These are phyloP conservation scores for Zhuliangozyma parablackwelliae DNA, from an alignment of 1,139 yeast genomes.

Conservation along the genomic window DNA sequence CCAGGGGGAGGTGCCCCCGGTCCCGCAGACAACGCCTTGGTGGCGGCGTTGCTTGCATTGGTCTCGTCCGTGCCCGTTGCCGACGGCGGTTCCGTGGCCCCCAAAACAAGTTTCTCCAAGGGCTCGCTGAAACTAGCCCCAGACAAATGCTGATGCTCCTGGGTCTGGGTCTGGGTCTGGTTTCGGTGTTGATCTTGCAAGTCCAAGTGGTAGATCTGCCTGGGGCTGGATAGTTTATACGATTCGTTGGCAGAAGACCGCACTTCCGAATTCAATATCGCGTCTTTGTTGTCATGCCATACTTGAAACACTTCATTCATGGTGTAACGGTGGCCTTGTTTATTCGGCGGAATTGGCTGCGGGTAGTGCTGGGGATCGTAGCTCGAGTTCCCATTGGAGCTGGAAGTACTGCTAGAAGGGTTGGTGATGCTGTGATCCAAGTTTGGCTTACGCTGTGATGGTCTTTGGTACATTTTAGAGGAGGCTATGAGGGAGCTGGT, in stretches of 20 bases:
- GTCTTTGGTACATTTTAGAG: too few species aligned
- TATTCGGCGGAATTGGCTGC: conserved; percentile 31
- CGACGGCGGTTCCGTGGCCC: neutral
- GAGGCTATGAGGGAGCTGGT: too few species aligned
- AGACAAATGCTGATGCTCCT: neutral
- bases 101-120: conserved; percentile 8
- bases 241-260: conserved; percentile 26
- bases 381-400: too few species aligned
- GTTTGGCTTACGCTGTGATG: too few species aligned
- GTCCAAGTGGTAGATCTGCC: conserved; percentile 36
- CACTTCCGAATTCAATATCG: conserved; percentile 20
- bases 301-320: conserved; percentile 52
- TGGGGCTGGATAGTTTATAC: conserved; percentile 27
- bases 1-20: conserved; percentile 18
- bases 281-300: conserved; percentile 44
- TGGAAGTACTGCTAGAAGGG: neutral
- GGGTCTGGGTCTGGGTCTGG: conserved; percentile 2
- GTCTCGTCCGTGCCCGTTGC: too few species aligned
- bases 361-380: neutral
- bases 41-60: too few species aligned
- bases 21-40: neutral
- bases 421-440: neutral
- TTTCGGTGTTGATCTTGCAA: conserved; percentile 12
- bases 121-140: conserved; percentile 7
- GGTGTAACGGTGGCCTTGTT: conserved; percentile 38